Percentiles rank a stretch among this genome's conserved stretches.
Evolutionary conservation across 768 basidiomycete species (phyloP).

Genomic region (Trichaptum fuscoviolaceum): DNA sequence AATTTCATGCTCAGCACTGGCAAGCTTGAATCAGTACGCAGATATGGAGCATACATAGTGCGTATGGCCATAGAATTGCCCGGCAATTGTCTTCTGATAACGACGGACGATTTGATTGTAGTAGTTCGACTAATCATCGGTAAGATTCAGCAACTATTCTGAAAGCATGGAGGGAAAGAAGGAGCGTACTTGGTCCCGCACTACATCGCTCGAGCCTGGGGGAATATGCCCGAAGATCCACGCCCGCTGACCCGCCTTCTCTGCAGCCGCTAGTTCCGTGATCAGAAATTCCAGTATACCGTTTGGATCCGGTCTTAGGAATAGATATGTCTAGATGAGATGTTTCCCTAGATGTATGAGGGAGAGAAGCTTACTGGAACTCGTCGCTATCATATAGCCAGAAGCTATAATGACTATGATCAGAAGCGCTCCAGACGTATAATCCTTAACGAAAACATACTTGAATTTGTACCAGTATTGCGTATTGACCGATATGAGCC

Average conservation of each 20-base stretch:
- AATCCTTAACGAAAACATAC: conserved; percentile 24
- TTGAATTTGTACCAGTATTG: conserved; percentile 59
- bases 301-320: conserved; percentile 47
- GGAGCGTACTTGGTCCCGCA: conserved; percentile 43
- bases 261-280: conserved; percentile 50
- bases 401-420: conserved; percentile 32
- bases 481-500: conserved; percentile 56
- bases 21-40: too few species aligned
- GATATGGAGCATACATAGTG: conserved; percentile 37
- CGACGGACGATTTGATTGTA: conserved; percentile 58
- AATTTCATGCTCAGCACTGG: neutral
- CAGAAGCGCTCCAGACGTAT: neutral
- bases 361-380: conserved; percentile 31
- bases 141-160: neutral
- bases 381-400: conserved; percentile 55
- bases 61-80: conserved; percentile 58
- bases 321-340: conserved; percentile 3
- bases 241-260: conserved; percentile 51
- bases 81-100: conserved; percentile 54
- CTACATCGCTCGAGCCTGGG: conserved; percentile 40
- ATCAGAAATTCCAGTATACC: conserved; percentile 52
- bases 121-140: conserved; percentile 45
- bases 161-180: neutral
- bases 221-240: conserved; percentile 64
- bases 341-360: neutral